These are phyloP conservation scores for Linderniella brevidens DNA, from an alignment of 257 asterid species.

Conservation along the genomic window DNA sequence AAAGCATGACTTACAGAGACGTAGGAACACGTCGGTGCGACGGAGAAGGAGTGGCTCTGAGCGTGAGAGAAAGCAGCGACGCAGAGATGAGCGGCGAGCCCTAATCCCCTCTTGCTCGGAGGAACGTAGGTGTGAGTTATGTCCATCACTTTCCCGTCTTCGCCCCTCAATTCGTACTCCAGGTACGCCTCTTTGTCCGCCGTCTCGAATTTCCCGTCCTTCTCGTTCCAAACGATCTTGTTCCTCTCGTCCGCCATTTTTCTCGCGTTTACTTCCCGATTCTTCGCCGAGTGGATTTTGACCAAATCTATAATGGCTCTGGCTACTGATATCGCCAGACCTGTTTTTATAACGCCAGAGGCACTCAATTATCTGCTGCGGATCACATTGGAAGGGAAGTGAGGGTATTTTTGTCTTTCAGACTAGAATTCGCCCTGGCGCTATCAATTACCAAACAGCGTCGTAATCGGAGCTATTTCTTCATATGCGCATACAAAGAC, in stretches of 20 bases:
- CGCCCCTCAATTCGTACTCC: slow-evolving; percentile 26
- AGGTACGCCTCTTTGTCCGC: slow-evolving; percentile 63
- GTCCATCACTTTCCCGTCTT: slow-evolving; percentile 41
- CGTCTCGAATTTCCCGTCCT: slow-evolving; percentile 45
- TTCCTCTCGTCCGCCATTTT: slow-evolving; percentile 15
- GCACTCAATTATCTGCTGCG: too few species aligned
- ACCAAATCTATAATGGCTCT: too few species aligned
- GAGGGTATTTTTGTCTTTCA: too few species aligned
- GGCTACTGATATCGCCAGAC: too few species aligned
- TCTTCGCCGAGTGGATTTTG: too few species aligned
- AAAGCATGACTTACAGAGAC: slow-evolving; percentile 48
- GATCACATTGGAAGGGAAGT: too few species aligned
- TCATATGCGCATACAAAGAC: too few species aligned
- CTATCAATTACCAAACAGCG: too few species aligned
- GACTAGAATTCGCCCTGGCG: too few species aligned
- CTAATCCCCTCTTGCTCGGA: slow-evolving; percentile 65
- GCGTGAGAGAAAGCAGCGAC: slow-evolving; percentile 80
- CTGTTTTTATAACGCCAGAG: too few species aligned
- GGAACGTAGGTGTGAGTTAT: slow-evolving; percentile 79
- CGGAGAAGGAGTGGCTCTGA: slow-evolving; percentile 25
- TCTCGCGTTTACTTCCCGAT: background rate
- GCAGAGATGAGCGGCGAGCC: slow-evolving; percentile 68
- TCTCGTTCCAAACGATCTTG: slow-evolving; percentile 50
- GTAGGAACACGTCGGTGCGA: slow-evolving; percentile 82
- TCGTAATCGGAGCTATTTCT: too few species aligned